Base-by-base conservation (phyloP, 805 yeast species). In the Deakozyma indianensis region DNA sequence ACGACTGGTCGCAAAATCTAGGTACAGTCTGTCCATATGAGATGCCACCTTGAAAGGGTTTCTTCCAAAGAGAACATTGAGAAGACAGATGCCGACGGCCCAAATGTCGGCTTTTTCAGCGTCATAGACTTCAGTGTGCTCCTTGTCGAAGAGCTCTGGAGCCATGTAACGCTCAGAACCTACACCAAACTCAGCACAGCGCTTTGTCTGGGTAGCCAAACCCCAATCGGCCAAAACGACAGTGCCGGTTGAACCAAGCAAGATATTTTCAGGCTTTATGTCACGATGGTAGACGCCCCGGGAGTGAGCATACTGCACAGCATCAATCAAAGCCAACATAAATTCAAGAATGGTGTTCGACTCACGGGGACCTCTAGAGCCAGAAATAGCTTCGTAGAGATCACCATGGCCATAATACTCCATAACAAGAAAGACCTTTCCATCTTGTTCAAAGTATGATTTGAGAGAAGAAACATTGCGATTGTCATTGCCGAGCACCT, bases 151-250 rank as follows among this genome's bases (percentile, higher is more conserved):
- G 47, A 86, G 64, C 58, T 87, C 96, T 1, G 96, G 96, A 0
- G 96, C 94, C 96, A 87, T 87, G 62, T 87, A 87, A 50, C 94
- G 71, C 63, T 85, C 95, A 45, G 85, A 77, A 22, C 96, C 96
- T 48, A 85, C 83, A 50, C 84, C 94, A 59, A 86, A 83, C 56
- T 85, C 87, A 28, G 74, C 64, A 54, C 84, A 78, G 41, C 65
- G 62, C 35, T 69, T 64, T 9, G 74, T 70, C 42, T 74, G 71
- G 48, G 90, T 75, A 21, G 96, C 87, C 21, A 90, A 69, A 3
- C 97, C 97, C 63, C 92, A 90, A 65, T 90, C 98, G 29, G 94
- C 90, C 49, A 80, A 68, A 47, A 81, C 66, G 47, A 65, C 71
- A 45, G 70, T 59, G 48, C 78, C 85, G 54, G 73, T 69, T 56